Evolutionary conservation across 2,329 filamentous ascomycete genomes (phyloP).

Genomic region (Paecilomyces formosus): DNA sequence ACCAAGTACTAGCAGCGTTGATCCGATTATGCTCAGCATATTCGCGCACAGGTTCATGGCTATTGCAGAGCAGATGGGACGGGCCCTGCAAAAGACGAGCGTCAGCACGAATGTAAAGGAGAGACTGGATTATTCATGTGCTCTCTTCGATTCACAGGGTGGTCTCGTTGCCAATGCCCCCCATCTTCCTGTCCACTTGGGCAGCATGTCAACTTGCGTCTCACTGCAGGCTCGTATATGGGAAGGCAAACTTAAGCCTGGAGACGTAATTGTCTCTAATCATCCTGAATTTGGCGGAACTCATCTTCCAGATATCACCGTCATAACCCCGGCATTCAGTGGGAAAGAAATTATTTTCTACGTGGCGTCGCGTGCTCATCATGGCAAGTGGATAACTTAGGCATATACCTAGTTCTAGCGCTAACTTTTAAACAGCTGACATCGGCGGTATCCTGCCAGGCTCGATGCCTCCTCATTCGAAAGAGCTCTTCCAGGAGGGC

Average conservation of each 20-base stretch:
- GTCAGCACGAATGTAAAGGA: conserved; percentile 75
- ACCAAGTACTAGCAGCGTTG: conserved; percentile 49
- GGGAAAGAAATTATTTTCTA: conserved; percentile 67
- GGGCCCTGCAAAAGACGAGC: conserved; percentile 70
- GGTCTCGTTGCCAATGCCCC: conserved; percentile 70
- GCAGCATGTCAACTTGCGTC: conserved; percentile 74
- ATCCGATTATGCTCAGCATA: conserved; percentile 70
- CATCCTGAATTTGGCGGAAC: conserved; percentile 75
- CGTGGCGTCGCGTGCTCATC: conserved; percentile 65
- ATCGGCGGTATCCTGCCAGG: conserved; percentile 72
- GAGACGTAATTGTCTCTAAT: conserved; percentile 72
- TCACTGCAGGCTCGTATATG: conserved; percentile 68
- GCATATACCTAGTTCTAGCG: neutral
- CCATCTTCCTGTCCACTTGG: conserved; percentile 70
- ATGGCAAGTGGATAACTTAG: conserved; percentile 50
- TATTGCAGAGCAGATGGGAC: conserved; percentile 78
- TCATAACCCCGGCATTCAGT: conserved; percentile 65
- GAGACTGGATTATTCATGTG: conserved; percentile 69
- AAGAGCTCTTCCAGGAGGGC: conserved; percentile 58
- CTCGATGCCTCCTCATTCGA: conserved; percentile 70
- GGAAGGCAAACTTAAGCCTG: conserved; percentile 66
- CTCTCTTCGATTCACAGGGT: conserved; percentile 64
- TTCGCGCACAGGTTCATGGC: conserved; percentile 81
- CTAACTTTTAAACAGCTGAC: conserved; percentile 44
- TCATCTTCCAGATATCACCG: conserved; percentile 70